A percentile compares a stretch with the other conserved stretches of the same genome.
Evolutionary conservation across 192 early-diverging fungal species (phyloP).

Genomic region (Glomus cerebriforme): DNA sequence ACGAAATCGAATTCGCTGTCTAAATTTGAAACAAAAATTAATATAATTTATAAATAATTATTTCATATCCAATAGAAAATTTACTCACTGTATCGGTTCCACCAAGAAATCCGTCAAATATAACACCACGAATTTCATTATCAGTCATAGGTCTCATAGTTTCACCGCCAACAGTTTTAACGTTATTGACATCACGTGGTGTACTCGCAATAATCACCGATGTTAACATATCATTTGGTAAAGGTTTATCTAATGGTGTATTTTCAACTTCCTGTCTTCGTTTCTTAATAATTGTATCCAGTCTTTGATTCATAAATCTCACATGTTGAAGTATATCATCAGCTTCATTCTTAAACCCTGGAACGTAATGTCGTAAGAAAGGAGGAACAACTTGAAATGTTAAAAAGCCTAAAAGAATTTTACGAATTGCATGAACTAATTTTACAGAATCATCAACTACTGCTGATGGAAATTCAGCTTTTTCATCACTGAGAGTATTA

Average conservation of each 20-base stretch:
- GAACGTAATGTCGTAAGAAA: background rate
- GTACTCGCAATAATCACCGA: slow-evolving; percentile 7
- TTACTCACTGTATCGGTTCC: slow-evolving; percentile 12
- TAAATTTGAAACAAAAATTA: background rate
- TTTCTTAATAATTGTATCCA: background rate
- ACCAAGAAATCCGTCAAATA: slow-evolving; percentile 8
- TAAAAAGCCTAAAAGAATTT: background rate
- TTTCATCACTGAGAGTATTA: background rate
- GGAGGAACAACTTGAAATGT: background rate
- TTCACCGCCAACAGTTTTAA: background rate
- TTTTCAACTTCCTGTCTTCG: slow-evolving; percentile 22
- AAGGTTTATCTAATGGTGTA: background rate
- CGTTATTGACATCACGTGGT: background rate
- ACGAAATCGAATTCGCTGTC: background rate
- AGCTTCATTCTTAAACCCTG: background rate
- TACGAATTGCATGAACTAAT: background rate
- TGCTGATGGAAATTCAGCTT: no score
- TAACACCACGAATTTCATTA: background rate
- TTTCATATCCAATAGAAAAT: background rate
- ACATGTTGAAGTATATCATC: background rate
- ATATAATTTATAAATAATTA: background rate
- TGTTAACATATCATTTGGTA: slow-evolving; percentile 14
- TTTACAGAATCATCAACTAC: background rate
- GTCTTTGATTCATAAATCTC: background rate
- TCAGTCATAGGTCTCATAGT: background rate